phyloP scores from a whole-genome alignment of 176 grass and related monocot species.

The sorghum (Sorghum bicolor) region DNA sequence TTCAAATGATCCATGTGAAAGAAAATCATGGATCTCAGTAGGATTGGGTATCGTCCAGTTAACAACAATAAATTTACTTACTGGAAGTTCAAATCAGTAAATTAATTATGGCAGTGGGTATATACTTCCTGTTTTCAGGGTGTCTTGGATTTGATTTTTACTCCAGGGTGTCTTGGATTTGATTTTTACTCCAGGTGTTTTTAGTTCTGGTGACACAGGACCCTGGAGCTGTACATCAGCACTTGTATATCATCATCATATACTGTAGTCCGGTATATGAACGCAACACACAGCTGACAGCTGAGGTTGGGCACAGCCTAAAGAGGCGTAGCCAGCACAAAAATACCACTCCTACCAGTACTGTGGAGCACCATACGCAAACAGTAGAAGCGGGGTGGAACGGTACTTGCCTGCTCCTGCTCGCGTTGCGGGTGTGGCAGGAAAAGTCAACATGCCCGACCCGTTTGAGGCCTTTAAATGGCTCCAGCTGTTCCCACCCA shows the following conservation, averaged over 20 bases:
- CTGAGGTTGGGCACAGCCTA: not conserved
- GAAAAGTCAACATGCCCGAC: constrained; percentile 29
- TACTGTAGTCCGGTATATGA: not conserved
- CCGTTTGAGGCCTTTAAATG: constrained; percentile 50
- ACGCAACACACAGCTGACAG: not conserved
- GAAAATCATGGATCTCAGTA: not conserved
- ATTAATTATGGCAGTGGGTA: not conserved
- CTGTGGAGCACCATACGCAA: not conserved
- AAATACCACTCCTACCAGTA: not conserved
- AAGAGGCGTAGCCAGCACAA: not conserved
- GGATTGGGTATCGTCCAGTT: not conserved
- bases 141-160: not conserved
- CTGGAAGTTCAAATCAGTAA: not conserved
- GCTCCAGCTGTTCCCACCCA: constrained; percentile 64
- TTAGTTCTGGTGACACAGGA: not conserved
- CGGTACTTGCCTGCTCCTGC: not conserved
- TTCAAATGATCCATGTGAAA: not conserved
- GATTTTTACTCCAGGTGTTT: not conserved
- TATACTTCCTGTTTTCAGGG: not conserved
- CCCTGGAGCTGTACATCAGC: not conserved
- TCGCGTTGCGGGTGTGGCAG: not conserved
- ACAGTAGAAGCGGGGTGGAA: not conserved
- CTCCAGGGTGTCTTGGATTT: not conserved
- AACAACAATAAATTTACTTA: not conserved
- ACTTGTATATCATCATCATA: too few relatives aligned